phyloP scores from a whole-genome alignment of 108 stramenopile species.

The Cyclotella sp. region DNA sequence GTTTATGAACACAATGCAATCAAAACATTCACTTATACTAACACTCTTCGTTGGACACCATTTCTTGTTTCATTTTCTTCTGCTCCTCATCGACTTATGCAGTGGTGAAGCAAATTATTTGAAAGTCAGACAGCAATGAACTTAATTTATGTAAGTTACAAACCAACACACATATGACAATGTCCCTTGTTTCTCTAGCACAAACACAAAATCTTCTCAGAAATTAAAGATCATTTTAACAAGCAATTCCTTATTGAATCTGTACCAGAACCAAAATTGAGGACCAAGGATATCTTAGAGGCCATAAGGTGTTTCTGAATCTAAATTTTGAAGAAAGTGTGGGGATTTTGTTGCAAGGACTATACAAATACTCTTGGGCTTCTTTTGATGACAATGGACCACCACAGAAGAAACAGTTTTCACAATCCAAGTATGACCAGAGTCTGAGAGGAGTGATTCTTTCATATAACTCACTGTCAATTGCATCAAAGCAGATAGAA shows the following conservation, averaged over 20 bases:
- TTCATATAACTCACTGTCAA: conserved; percentile 47
- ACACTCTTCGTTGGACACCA: not conserved
- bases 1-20: not conserved
- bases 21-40: not conserved
- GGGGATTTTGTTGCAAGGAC: conserved; percentile 31
- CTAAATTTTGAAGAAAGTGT: conserved; percentile 20
- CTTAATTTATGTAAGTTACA: not conserved
- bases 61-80: not conserved
- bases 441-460: conserved; percentile 30
- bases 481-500: conserved; percentile 19
- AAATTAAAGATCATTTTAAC: conserved; percentile 48
- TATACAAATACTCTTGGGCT: conserved; percentile 26
- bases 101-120: not conserved
- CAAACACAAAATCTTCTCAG: conserved; percentile 29
- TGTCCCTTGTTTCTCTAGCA: conserved; percentile 8
- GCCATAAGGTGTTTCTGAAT: conserved; percentile 44
- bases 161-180: not conserved
- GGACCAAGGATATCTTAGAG: conserved; percentile 52
- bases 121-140: not conserved
- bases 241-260: conserved; percentile 41
- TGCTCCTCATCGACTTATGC: conserved; percentile 7
- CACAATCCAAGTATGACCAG: conserved; percentile 51
- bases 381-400: not conserved
- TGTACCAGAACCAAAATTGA: conserved; percentile 18
- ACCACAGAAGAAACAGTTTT: conserved; percentile 17